Base-by-base conservation (phyloP, 2,329 filamentous ascomycete genomes). In the Plectosphaerella sp. region DNA sequence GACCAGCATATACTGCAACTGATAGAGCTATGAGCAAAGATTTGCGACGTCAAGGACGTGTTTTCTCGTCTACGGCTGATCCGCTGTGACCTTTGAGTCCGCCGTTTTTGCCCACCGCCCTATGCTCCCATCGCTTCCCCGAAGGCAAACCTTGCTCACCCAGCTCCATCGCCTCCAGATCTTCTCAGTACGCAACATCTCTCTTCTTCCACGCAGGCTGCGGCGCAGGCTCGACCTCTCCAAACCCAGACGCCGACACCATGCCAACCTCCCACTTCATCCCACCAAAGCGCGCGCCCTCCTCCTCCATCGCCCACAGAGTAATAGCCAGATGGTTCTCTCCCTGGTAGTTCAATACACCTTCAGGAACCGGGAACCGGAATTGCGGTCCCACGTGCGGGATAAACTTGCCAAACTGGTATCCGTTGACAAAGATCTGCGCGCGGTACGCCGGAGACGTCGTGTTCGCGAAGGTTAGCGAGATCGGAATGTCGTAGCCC, bases 301-400 rank as follows among this genome's bases (percentile, higher is more conserved):
- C 70, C 1, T 68, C 67, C 49, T 82, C 78, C 55, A 83, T 70
- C 1, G 80, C 79, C 86, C 86, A 91, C 24, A 91, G 61, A 37
- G 76, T 80, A n/a, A 90, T 60, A 1, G 75, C 85, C 11, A 90
- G 55, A 61, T 79, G 86, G 60, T 91, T 91, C 41, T 70, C 76
- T 1, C 86, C 86, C 16, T 75, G 72, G 62, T 88, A 85, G 61
- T 90, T 79, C 57, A 88, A 68, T 28, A 90, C 69, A 20, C 85
- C 85, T 67, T 87, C 78, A 0, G 87, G 86, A 8, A 90, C 80
- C 4, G 86, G 86, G 67, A 82, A 90, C 4, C 66, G 72, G 0
- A 76, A 80, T 70, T 90, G 86, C 4, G 87, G 87, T 0, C 87
- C 87, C 20, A 90, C 70, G 58, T 89, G 85, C 59, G 80, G 83